A percentile compares a stretch with the other conserved stretches of the same genome.
Conservation (phyloP, 306 rosid genomes). For the Vachellia pachyceras region DNA sequence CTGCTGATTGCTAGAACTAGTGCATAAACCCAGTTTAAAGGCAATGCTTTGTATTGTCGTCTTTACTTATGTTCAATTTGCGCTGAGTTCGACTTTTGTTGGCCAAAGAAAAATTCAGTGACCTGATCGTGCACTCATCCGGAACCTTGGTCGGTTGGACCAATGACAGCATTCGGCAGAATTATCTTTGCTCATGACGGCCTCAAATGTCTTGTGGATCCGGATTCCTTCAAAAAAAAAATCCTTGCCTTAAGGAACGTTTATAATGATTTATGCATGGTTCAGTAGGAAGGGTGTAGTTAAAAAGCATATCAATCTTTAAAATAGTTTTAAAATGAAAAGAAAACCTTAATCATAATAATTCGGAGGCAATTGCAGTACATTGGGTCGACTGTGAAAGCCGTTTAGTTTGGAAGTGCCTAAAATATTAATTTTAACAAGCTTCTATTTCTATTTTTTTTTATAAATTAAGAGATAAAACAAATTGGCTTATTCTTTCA, state of each 20-base stretch:
- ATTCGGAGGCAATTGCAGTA: background rate
- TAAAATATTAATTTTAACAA: background rate
- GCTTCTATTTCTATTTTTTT: background rate
- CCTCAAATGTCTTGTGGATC: background rate
- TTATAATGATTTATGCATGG: background rate
- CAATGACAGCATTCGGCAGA: background rate
- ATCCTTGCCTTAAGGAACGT: background rate
- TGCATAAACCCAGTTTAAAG: background rate
- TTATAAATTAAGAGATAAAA: no score
- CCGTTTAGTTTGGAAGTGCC: background rate
- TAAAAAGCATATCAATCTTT: background rate
- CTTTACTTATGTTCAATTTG: background rate
- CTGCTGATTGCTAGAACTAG: slow-evolving; percentile 25
- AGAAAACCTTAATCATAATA: background rate
- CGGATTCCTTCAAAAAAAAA: background rate
- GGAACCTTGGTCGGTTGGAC: background rate
- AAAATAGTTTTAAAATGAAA: no score
- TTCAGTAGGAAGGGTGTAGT: background rate
- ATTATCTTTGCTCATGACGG: background rate
- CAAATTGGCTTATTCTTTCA: background rate
- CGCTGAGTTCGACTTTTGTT: background rate
- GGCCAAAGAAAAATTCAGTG: background rate
- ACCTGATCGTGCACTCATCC: background rate
- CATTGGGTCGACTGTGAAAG: background rate
- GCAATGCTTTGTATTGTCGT: background rate